Evolutionary conservation across 2,329 filamentous ascomycete genomes (phyloP), one percentile per base, ranked within the genome.

Genomic region (Pyrenophora graminea): DNA sequence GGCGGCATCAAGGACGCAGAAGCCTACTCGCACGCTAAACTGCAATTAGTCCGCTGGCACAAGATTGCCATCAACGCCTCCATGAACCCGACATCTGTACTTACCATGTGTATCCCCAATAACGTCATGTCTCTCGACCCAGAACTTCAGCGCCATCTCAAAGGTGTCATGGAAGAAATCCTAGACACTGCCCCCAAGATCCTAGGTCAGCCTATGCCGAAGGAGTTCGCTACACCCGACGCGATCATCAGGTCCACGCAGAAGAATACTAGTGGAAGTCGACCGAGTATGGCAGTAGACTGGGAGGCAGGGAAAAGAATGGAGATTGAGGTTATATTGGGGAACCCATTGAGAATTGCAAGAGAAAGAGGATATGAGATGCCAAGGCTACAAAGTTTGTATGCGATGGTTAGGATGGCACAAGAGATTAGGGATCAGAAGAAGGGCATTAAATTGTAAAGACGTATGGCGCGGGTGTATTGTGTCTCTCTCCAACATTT

Each of bases 21-120:
- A 54, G 76, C 81, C 6, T 84, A 87, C 61, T 79, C 82, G 39
- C 85, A 89, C 69, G 75, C 84, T 27, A 86, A 84, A 53, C 76
- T 90, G 39, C 88, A 90, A 71, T 81, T 84, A 36, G 82, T 90
- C 15, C 79, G 87, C 19, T 90, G 87, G 87, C 87, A 90, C 71
- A 90, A 90, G 71, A 82, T 90, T 55, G 86, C 85, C 62, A 89
- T 90, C 76, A 90, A 90, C 70, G 85, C 86, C 0, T 83, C 85
- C 44, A 88, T 90, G 80, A 90, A 90, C 73, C 86, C 87, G 0
- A 86, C 84, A 1, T 84, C 86, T 2, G 86, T 90, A 6, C 78
- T 90, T 0, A 83, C 82, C 1, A 84, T 85, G 10, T 85, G 86
- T 1, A 76, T 80, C 2, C 81, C 83, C 45, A 90, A 90, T 65